phyloP scores from a whole-genome alignment of 129 eudicot species.

The Gnaphalium uliginosum region DNA sequence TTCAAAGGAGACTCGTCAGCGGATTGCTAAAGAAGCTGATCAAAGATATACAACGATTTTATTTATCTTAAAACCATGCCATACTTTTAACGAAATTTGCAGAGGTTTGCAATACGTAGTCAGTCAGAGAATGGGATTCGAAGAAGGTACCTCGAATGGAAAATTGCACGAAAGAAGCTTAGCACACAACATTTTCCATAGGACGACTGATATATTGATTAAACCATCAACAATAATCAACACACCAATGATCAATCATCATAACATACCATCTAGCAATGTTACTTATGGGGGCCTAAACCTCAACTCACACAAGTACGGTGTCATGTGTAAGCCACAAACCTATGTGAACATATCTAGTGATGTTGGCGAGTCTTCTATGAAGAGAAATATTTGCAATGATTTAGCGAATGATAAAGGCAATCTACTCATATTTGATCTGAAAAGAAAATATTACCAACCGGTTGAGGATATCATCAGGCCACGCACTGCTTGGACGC shows the following conservation, averaged over 20 bases:
- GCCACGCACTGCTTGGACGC: constrained; percentile 18
- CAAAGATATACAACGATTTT: no score
- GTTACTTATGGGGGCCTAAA: neutral
- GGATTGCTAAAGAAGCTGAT: no score
- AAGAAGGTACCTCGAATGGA: no score
- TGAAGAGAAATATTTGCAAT: neutral
- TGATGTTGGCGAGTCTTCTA: neutral
- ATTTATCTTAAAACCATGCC: no score
- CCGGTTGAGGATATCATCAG: neutral
- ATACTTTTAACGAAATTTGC: no score
- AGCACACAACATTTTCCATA: neutral
- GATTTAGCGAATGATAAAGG: constrained; percentile 7
- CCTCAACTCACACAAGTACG: neutral
- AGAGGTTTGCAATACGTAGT: no score
- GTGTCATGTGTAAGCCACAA: neutral
- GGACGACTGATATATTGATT: neutral
- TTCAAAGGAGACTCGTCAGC: no score
- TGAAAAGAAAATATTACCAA: neutral
- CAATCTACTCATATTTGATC: constrained; percentile 8
- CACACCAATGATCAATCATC: neutral
- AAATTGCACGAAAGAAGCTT: no score
- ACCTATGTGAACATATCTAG: neutral
- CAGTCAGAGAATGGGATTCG: no score
- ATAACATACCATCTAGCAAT: neutral
- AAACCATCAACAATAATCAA: neutral